These are phyloP conservation scores for Persicaria maculosa DNA, from an alignment of 148 eudicot species.

Conservation along the genomic window DNA sequence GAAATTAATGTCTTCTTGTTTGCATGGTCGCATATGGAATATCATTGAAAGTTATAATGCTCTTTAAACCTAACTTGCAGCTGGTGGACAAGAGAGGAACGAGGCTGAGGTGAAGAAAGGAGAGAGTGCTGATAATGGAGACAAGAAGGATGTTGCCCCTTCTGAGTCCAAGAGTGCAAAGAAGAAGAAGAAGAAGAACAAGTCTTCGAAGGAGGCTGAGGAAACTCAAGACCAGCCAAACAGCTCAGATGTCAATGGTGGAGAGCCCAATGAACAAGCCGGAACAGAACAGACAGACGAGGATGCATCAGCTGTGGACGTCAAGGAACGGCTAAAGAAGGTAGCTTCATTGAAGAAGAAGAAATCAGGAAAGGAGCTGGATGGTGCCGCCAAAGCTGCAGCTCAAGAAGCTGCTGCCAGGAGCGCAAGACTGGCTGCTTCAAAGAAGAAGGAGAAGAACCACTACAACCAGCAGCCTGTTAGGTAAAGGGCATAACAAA, in stretches of 20 bases:
- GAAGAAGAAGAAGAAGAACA: slow-evolving; percentile 90
- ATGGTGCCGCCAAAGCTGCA: slow-evolving; percentile 77
- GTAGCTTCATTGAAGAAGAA: slow-evolving; percentile 76
- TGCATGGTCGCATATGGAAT: not conserved
- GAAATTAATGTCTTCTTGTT: not conserved
- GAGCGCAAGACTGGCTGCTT: slow-evolving; percentile 82
- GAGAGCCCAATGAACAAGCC: slow-evolving; percentile 29
- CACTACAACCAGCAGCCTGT: slow-evolving; percentile 98
- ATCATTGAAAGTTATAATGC: not conserved
- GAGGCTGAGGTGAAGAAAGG: slow-evolving; percentile 37
- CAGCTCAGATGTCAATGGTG: slow-evolving; percentile 28
- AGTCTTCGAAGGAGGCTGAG: slow-evolving; percentile 57
- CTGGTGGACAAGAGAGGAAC: slow-evolving; percentile 47
- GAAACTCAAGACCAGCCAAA: slow-evolving; percentile 52
- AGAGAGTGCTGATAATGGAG: slow-evolving; percentile 32
- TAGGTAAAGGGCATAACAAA: slow-evolving; percentile 28
- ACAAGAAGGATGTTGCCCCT: slow-evolving; percentile 49
- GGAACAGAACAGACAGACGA: slow-evolving; percentile 39
- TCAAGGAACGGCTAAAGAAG: slow-evolving; percentile 81
- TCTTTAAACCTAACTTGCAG: slow-evolving; percentile 17
- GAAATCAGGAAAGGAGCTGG: slow-evolving; percentile 84
- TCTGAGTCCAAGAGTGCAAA: slow-evolving; percentile 70
- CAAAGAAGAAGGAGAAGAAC: slow-evolving; percentile 96
- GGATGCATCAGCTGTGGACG: slow-evolving; percentile 50
- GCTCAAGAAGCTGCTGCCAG: slow-evolving; percentile 92